A percentile compares a stretch with the other conserved stretches of the same genome.
Conservation (phyloP, 2,329 filamentous ascomycete genomes). For the Talaromyces verruculosus region DNA sequence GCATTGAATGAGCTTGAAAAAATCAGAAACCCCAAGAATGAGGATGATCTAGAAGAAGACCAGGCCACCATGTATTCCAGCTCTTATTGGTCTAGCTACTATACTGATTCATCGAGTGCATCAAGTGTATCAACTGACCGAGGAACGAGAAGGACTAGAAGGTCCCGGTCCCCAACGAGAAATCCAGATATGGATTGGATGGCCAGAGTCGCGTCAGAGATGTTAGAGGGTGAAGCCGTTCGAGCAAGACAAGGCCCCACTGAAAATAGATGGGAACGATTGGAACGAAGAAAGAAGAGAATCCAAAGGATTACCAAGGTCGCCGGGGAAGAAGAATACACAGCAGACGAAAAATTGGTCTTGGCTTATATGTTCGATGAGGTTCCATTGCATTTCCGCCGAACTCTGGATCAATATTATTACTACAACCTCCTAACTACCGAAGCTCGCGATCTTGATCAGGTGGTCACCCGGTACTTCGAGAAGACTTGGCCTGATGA, state of each 20-base stretch:
- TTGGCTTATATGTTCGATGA: not conserved
- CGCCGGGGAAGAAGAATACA: not conserved
- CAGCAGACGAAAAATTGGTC: not conserved
- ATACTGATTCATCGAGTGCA: not conserved
- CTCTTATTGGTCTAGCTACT: not conserved
- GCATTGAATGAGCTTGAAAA: not conserved
- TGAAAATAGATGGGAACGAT: not conserved
- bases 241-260: not conserved
- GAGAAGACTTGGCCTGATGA: not conserved
- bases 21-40: not conserved
- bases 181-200: not conserved
- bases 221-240: not conserved
- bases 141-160: not conserved
- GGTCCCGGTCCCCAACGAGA: not conserved
- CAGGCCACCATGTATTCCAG: not conserved
- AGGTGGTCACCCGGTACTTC: not conserved
- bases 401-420: not conserved
- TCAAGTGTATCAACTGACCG: not conserved
- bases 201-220: not conserved
- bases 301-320: not conserved
- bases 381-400: not conserved
- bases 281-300: not conserved
- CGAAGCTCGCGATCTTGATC: not conserved
- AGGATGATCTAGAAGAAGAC: not conserved
- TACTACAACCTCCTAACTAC: not conserved